Conservation (phyloP, 352 stramenopile species). For the Phytopythium boreale region DNA sequence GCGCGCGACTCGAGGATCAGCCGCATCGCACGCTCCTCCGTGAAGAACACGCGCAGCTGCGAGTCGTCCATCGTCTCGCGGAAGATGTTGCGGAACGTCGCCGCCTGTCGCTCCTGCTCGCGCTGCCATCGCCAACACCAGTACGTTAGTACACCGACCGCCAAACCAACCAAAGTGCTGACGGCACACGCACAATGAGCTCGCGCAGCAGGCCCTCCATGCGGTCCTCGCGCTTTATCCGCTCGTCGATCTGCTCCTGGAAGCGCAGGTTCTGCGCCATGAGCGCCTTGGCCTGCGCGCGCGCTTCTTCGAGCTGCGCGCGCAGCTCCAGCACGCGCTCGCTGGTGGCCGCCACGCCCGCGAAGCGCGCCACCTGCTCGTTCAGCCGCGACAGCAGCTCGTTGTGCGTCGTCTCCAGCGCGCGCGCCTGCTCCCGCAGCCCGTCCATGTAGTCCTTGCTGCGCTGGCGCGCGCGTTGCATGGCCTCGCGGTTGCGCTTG, state of each 20-base stretch:
- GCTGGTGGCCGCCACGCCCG: slow-evolving; percentile 3
- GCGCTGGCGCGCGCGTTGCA: slow-evolving; percentile 52
- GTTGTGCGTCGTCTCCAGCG: slow-evolving; percentile 33
- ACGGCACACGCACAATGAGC: slow-evolving; percentile 23
- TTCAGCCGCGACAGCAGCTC: slow-evolving; percentile 35
- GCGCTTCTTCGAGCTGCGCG: slow-evolving; percentile 25
- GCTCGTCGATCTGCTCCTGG: slow-evolving; percentile 38
- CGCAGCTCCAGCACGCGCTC: slow-evolving; percentile 22
- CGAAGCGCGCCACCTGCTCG: slow-evolving; percentile 20
- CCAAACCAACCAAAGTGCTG: too few species aligned
- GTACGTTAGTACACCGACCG: not conserved
- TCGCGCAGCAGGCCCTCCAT: slow-evolving; percentile 57
- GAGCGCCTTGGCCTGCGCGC: slow-evolving; percentile 27
- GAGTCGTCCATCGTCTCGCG: slow-evolving; percentile 13
- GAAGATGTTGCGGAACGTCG: slow-evolving; percentile 22
- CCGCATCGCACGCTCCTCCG: slow-evolving; percentile 26
- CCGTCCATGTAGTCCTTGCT: slow-evolving; percentile 52
- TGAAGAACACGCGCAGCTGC: slow-evolving; percentile 14
- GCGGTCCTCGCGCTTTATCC: slow-evolving; percentile 50
- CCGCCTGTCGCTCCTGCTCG: slow-evolving; percentile 22
- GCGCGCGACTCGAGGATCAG: slow-evolving; percentile 40
- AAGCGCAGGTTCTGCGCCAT: slow-evolving; percentile 47
- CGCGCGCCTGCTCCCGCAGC: slow-evolving; percentile 26
- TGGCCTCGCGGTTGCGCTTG: slow-evolving; percentile 56
- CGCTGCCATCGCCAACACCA: slow-evolving; percentile 3